phyloP scores from a whole-genome alignment of 495 filamentous ascomycete genomes.

The Annulohypoxylon stygium region DNA sequence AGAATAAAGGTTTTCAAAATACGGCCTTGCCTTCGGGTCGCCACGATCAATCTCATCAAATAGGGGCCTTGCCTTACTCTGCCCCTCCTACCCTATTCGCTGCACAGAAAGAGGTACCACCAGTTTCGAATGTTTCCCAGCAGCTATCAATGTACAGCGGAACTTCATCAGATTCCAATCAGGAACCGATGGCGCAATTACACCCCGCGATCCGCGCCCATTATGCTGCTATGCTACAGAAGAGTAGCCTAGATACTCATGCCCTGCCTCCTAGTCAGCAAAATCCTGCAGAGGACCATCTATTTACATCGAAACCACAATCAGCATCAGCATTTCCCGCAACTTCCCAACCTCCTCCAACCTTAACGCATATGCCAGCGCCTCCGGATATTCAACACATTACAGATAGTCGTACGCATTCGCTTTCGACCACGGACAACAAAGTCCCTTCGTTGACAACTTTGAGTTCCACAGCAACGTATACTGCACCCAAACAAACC shows the following conservation, averaged over 20 bases:
- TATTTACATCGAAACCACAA: constrained; percentile 11
- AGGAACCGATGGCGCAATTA: constrained; percentile 48
- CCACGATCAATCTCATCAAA: constrained; percentile 23
- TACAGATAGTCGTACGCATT: neutral
- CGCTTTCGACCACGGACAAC: constrained; percentile 10
- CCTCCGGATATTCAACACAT: constrained; percentile 9
- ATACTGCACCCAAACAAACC: constrained; percentile 35
- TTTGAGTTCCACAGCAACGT: constrained; percentile 19
- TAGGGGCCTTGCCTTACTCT: constrained; percentile 20
- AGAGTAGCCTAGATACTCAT: constrained; percentile 42
- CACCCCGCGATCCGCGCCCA: constrained; percentile 64
- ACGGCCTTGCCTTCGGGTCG: neutral
- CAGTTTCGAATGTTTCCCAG: neutral
- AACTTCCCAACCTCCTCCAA: constrained; percentile 8
- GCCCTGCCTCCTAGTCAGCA: constrained; percentile 30
- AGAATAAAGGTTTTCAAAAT: constrained; percentile 11
- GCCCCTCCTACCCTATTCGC: constrained; percentile 23
- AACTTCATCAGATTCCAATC: constrained; percentile 36
- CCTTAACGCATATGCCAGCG: constrained; percentile 9
- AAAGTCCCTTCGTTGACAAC: constrained; percentile 9
- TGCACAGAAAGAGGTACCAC: constrained; percentile 8
- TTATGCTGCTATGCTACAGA: constrained; percentile 54
- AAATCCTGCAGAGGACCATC: constrained; percentile 1
- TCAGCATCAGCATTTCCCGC: constrained; percentile 6
- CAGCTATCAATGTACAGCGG: constrained; percentile 30